Percentiles rank a stretch among this genome's conserved stretches.
Evolutionary conservation across 164 flowering plant genomes (phyloP).

Genomic region (Tetrastigma voinierianum): DNA sequence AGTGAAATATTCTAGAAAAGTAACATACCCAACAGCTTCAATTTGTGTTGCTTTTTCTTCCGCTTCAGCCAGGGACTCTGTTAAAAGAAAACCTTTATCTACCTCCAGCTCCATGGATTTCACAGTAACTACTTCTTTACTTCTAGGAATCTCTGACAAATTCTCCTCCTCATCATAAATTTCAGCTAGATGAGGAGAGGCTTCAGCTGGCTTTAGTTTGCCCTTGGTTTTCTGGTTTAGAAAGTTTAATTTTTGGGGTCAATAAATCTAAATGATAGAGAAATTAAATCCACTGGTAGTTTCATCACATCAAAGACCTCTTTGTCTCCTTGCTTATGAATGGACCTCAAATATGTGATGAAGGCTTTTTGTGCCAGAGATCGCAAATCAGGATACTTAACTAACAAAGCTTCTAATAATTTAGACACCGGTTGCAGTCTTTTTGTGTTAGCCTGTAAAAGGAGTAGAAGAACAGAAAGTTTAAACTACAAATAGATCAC

Average conservation of each 20-base stretch:
- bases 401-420: constrained; percentile 60
- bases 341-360: constrained; percentile 72
- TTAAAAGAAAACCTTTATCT: constrained; percentile 32
- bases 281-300: constrained; percentile 67
- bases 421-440: constrained; percentile 64
- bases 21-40: constrained; percentile 32
- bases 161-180: constrained; percentile 19
- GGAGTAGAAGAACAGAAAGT: not conserved
- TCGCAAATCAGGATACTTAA: constrained; percentile 64
- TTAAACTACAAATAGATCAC: not conserved
- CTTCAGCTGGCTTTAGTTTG: constrained; percentile 21
- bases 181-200: constrained; percentile 28
- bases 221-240: constrained; percentile 45
- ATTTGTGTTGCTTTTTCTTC: constrained; percentile 24
- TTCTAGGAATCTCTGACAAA: constrained; percentile 9
- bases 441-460: constrained; percentile 62
- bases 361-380: constrained; percentile 75
- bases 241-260: constrained; percentile 82
- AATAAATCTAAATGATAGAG: constrained; percentile 86
- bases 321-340: constrained; percentile 61
- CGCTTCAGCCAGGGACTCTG: constrained; percentile 15
- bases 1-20: constrained; percentile 1
- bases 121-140: too few relatives aligned
- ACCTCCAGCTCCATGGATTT: constrained; percentile 5
- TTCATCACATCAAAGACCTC: constrained; percentile 74